Base-by-base conservation (phyloP, 495 filamentous ascomycete genomes). In the Pyrenula aspistea region DNA sequence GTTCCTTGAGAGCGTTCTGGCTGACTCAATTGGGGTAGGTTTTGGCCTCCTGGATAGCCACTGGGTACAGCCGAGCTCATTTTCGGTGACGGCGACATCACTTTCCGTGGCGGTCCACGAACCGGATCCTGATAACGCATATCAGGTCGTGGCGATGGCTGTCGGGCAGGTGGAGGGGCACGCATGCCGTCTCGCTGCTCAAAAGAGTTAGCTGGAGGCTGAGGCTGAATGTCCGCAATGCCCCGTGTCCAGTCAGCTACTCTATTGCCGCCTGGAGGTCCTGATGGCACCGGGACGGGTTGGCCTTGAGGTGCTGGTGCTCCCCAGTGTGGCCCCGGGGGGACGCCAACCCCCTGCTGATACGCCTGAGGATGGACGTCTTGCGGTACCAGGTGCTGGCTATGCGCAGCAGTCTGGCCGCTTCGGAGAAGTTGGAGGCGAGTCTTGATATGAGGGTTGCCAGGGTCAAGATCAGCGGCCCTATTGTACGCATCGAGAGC, bases 381-480 rank as follows among this genome's bases (percentile, higher is more conserved):
- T 68, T 91, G 87, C 12, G 87, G 87, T 58, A 87, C 75, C 19
- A 86, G 86, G 22, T 78, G 83, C 57, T 77, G 82, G 64, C 86
- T 85, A 55, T 78, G 83, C 42, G 83, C 80, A 36, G 86, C 87
- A 53, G 79, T 83, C 11, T 85, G 78, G 60, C 89, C 86, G 49
- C 89, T 89, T 49, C 83, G 80, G 22, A 98, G 79, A 23, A 98
- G 80, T 63, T 94, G 87, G 59, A 98, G 74, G 47, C 93, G 85
- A 56, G 91, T 89, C 65, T 98, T 98, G 75, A 98, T 97, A 65
- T 97, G 92, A 2, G 89, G 86, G 64, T 98, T 98, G 56, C 74
- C 74, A 0, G 93, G 91, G 65, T 98, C 93, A 55, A 98, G 80
- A 62, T 98, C 93, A 25, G 92, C 91, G 23, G 93, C 93, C 53